Conservation (phyloP, 805 yeast species). For the Candida pini region DNA sequence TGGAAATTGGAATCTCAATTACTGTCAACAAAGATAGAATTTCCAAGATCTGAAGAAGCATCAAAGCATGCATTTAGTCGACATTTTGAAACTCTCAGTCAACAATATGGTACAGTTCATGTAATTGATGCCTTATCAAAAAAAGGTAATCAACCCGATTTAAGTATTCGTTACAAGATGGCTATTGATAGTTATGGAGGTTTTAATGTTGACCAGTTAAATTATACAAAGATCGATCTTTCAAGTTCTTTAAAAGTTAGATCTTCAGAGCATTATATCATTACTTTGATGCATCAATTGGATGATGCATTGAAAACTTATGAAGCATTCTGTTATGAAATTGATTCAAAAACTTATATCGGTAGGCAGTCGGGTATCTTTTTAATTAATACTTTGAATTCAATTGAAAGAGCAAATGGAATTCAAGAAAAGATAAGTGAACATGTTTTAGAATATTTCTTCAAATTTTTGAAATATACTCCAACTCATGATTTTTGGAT, state of each 20-base stretch:
- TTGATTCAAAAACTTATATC: slow-evolving; percentile 27
- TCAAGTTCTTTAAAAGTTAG: slow-evolving; percentile 31
- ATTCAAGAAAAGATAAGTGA: slow-evolving; percentile 42
- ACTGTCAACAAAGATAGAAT: slow-evolving; percentile 38
- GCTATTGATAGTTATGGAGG: slow-evolving; percentile 12
- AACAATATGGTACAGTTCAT: slow-evolving; percentile 45
- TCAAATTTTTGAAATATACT: slow-evolving; percentile 35
- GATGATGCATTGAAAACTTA: slow-evolving; percentile 33
- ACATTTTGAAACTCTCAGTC: slow-evolving; percentile 42
- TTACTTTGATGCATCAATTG: slow-evolving; percentile 15
- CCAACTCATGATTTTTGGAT: slow-evolving; percentile 28
- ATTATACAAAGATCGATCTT: slow-evolving; percentile 33
- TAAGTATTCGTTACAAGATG: slow-evolving; percentile 34
- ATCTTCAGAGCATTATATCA: slow-evolving; percentile 21
- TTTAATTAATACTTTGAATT: slow-evolving; percentile 44
- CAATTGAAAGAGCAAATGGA: slow-evolving; percentile 44
- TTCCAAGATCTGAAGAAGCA: slow-evolving; percentile 49
- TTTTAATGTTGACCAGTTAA: slow-evolving; percentile 12
- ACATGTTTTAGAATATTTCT: slow-evolving; percentile 41
- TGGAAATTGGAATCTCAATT: slow-evolving; percentile 47
- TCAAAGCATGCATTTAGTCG: slow-evolving; percentile 45
- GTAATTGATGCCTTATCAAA: slow-evolving; percentile 44
- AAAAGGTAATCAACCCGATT: slow-evolving; percentile 38
- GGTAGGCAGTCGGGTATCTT: slow-evolving; percentile 50
- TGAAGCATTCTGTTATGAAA: slow-evolving; percentile 42